Conservation (phyloP, 345 rosid species). For the Bretschneidera sinensis region DNA sequence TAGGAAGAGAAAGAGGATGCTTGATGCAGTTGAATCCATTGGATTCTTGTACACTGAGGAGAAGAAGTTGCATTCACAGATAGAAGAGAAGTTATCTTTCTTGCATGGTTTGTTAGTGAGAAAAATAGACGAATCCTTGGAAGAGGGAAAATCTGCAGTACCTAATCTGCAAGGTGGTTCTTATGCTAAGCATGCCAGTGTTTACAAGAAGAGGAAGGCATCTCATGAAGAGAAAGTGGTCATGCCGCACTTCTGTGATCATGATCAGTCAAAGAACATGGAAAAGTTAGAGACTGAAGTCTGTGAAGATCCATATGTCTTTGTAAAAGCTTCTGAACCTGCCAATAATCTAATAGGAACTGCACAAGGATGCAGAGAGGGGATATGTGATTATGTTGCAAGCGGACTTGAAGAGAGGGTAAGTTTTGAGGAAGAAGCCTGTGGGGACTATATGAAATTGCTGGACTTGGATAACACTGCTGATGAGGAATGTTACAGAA, state of each 20-base stretch:
- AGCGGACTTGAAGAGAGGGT: constrained; percentile 20
- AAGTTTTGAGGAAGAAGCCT: constrained; percentile 28
- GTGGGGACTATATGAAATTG: constrained; percentile 63
- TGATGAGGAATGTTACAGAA: constrained; percentile 62
- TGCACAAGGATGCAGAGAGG: constrained; percentile 18
- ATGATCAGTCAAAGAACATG: constrained; percentile 18
- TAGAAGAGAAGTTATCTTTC: constrained; percentile 38
- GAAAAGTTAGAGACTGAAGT: constrained; percentile 7
- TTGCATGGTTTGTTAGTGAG: constrained; percentile 35
- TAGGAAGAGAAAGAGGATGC: constrained; percentile 41
- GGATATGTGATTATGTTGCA: constrained; percentile 21
- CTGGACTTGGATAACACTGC: constrained; percentile 62
- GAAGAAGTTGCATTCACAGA: constrained; percentile 42
- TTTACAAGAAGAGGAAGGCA: constrained; percentile 42
- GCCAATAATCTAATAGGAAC: constrained; percentile 14
- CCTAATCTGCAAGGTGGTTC: constrained; percentile 29
- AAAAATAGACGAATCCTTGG: constrained; percentile 20
- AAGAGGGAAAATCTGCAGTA: constrained; percentile 23
- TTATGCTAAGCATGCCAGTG: constrained; percentile 22
- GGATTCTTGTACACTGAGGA: constrained; percentile 36
- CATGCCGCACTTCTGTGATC: constrained; percentile 15
- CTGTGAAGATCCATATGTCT: constrained; percentile 10
- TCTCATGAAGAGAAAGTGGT: constrained; percentile 28
- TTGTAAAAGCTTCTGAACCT: constrained; percentile 12
- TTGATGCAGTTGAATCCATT: constrained; percentile 43